These are phyloP conservation scores for Epichloe baconii DNA, from an alignment of 2,329 filamentous ascomycete genomes.

Conservation along the genomic window DNA sequence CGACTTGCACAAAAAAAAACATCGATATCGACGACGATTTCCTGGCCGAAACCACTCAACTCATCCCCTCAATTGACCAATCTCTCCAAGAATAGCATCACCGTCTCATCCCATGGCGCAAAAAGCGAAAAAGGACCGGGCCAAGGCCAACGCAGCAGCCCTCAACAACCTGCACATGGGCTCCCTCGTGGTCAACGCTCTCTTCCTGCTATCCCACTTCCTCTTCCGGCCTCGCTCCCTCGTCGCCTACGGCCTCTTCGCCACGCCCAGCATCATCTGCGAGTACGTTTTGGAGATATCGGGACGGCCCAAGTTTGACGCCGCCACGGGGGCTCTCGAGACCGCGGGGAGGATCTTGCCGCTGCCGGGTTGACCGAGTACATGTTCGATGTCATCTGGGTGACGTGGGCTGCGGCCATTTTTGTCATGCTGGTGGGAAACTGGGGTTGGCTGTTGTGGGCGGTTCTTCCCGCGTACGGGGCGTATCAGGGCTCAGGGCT, in stretches of 20 bases:
- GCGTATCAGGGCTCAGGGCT: constrained; percentile 40
- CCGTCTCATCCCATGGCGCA: constrained; percentile 36
- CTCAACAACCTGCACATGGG: constrained; percentile 75
- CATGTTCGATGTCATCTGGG: constrained; percentile 95
- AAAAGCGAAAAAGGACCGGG: constrained; percentile 52
- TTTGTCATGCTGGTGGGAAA: constrained; percentile 71
- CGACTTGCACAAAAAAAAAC: too few species aligned
- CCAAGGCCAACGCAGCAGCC: constrained; percentile 63
- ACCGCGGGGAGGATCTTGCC: constrained; percentile 72
- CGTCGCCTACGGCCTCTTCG: constrained; percentile 58
- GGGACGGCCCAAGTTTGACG: constrained; percentile 62
- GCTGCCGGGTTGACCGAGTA: constrained; percentile 87
- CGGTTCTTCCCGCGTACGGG: constrained; percentile 41
- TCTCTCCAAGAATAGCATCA: neutral
- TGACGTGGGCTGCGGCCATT: constrained; percentile 70
- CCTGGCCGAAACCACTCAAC: too few species aligned
- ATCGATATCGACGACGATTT: too few species aligned
- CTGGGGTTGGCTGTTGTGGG: constrained; percentile 50
- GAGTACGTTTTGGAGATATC: constrained; percentile 77
- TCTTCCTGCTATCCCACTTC: constrained; percentile 64
- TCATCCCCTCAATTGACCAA: neutral
- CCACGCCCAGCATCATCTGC: constrained; percentile 61
- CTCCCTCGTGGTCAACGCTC: constrained; percentile 53
- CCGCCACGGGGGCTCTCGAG: constrained; percentile 52
- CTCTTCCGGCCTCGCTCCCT: constrained; percentile 53